These are phyloP conservation scores for Emericellopsis cladophorae DNA, from an alignment of 2,329 filamentous ascomycete species.

Conservation along the genomic window DNA sequence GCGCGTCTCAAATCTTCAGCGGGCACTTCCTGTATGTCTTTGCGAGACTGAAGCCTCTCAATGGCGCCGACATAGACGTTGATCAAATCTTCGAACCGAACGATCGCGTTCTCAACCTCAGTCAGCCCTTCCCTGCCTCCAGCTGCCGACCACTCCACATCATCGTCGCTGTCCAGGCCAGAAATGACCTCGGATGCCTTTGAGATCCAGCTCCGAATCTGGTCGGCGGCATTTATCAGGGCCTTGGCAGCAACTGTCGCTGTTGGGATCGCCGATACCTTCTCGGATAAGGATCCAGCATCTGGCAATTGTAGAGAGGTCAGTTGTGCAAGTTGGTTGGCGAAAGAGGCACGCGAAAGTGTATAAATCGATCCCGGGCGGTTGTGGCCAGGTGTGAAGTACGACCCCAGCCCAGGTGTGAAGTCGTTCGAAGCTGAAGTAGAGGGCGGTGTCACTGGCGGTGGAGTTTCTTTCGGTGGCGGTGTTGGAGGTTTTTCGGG, in stretches of 20 bases:
- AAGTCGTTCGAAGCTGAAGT: slow-evolving; percentile 25
- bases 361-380: slow-evolving; percentile 86
- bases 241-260: slow-evolving; percentile 74
- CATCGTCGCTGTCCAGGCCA: slow-evolving; percentile 86
- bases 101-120: slow-evolving; percentile 62
- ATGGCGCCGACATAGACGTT: slow-evolving; percentile 92
- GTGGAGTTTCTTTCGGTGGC: slow-evolving; percentile 27
- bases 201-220: slow-evolving; percentile 87
- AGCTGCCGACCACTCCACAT: slow-evolving; percentile 91
- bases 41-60: slow-evolving; percentile 70
- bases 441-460: slow-evolving; percentile 9
- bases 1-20: slow-evolving; percentile 60
- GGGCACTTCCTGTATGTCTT: slow-evolving; percentile 62
- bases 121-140: slow-evolving; percentile 73
- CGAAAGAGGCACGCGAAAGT: slow-evolving; percentile 81
- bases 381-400: slow-evolving; percentile 55
- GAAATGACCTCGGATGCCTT: slow-evolving; percentile 84
- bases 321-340: slow-evolving; percentile 82
- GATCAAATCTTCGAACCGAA: slow-evolving; percentile 76
- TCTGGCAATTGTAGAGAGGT: slow-evolving; percentile 84
- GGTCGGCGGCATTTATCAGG: slow-evolving; percentile 75
- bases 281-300: slow-evolving; percentile 68
- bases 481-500: slow-evolving; percentile 20
- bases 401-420: slow-evolving; percentile 39
- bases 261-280: slow-evolving; percentile 73